These are phyloP conservation scores for Leccinum griseonigrum DNA, from an alignment of 1,284 basidiomycete species.

Conservation along the genomic window DNA sequence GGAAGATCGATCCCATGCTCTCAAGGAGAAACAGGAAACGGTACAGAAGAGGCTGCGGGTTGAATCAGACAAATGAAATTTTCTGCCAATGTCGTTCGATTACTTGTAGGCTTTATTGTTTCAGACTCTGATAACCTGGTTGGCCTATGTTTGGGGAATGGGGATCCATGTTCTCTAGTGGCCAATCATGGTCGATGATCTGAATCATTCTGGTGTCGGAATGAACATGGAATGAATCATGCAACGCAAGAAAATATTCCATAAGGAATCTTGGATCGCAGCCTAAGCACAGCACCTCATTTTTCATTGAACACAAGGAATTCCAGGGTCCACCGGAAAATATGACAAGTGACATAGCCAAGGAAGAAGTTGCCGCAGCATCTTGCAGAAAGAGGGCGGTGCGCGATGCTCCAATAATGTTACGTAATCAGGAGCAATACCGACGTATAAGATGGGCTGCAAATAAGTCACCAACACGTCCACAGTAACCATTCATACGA, in stretches of 20 bases:
- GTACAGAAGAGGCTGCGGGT: constrained; percentile 49
- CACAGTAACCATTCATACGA: constrained; percentile 4
- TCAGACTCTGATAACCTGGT: constrained; percentile 9
- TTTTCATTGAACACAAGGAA: background rate
- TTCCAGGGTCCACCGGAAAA: constrained; percentile 18
- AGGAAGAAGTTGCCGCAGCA: constrained; percentile 5
- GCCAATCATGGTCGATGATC: constrained; percentile 3
- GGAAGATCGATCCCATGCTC: constrained; percentile 74
- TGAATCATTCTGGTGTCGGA: constrained; percentile 11
- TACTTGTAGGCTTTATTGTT: background rate
- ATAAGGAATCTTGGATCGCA: constrained; percentile 7
- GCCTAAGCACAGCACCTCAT: constrained; percentile 15
- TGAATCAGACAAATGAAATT: constrained; percentile 23
- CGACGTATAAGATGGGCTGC: constrained; percentile 19
- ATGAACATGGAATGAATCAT: constrained; percentile 7
- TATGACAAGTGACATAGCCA: constrained; percentile 18
- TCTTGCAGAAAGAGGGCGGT: constrained; percentile 9
- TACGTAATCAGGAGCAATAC: constrained; percentile 19
- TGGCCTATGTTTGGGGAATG: background rate
- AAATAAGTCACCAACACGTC: background rate
- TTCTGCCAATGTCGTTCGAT: background rate
- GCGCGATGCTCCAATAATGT: background rate
- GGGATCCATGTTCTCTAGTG: background rate
- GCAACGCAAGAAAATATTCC: constrained; percentile 16
- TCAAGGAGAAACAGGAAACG: constrained; percentile 55